Base-by-base conservation (phyloP, 2,329 filamentous ascomycete species). In the Onygenales sp. region DNA sequence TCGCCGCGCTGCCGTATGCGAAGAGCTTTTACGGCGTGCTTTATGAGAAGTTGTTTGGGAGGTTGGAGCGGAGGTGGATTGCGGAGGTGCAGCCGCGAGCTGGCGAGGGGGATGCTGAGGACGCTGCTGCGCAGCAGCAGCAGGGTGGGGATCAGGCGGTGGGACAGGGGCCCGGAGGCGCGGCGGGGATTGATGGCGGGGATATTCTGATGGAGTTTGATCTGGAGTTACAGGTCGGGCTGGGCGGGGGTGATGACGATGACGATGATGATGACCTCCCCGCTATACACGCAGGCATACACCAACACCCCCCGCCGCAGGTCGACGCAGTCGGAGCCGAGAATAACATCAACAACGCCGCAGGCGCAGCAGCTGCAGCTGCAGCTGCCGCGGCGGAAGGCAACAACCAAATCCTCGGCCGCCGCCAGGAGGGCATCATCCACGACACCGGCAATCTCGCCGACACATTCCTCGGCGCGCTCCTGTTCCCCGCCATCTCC, bases 401-500 rank as follows among this genome's bases (percentile, higher is more conserved):
- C 46, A 32, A 32, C 17, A 55, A 57, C 38, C 63, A 66, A 44
- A 59, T 68, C 42, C 64, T 71, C 32, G 69, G 68, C 10, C 59
- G 72, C 60, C 64, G 72, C 47, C 67, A 72, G 49, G 72, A 76
- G 51, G 74, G 75, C 51, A 69, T 82, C 3, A 72, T 77, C 35
- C 73, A 81, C 58, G 76, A 77, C 31, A 77, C 78, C 10, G 75
- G 74, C 36, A 75, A 75, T 35, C 68, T 86, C 33, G 79, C 80
- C 0, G 78, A 83, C 56, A 78, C 78, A 0, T 72, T 86, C 41
- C 74, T 87, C 35, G 84, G 84, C 5, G 84, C 85, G 1, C 72
- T 98, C 2, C 75, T 94, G 10, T 89, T 95, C 63, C 93, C 93
- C 0, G 83, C 82, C 9, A 82, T 97, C 44, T 90, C 89, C 0